A percentile compares a stretch with the other conserved stretches of the same genome.
Evolutionary conservation across 768 basidiomycete genomes (phyloP).

Genomic region (Naganishia onofrii): DNA sequence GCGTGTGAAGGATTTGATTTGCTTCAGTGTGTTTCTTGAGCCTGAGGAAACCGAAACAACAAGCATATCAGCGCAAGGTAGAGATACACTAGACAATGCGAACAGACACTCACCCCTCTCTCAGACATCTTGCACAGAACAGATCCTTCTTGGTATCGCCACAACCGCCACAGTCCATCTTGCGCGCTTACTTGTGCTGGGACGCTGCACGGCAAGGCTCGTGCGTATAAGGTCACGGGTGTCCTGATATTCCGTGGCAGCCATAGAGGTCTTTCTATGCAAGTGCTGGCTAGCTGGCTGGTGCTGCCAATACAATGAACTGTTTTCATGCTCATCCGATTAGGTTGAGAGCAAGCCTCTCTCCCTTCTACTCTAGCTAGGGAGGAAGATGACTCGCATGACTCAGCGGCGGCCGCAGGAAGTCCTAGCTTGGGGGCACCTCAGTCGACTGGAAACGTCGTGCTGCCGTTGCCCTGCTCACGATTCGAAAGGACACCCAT

Average conservation of each 20-base stretch:
- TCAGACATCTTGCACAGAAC: slow-evolving; percentile 23
- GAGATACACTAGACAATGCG: too few species aligned
- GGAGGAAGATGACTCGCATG: neutral
- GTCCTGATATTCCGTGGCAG: neutral
- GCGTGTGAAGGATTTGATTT: slow-evolving; percentile 24
- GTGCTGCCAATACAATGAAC: too few species aligned
- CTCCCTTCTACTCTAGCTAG: too few species aligned
- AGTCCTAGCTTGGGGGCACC: neutral
- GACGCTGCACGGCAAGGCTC: neutral
- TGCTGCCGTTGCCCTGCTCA: too few species aligned
- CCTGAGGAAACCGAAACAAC: neutral
- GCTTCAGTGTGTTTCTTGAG: slow-evolving; percentile 29
- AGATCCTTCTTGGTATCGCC: neutral
- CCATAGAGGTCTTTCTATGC: too few species aligned
- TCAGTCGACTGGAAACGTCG: too few species aligned
- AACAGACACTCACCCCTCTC: slow-evolving; percentile 20
- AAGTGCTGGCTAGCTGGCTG: too few species aligned
- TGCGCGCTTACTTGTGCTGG: neutral
- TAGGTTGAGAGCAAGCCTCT: too few species aligned
- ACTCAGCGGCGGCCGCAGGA: neutral
- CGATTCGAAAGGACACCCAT: too few species aligned
- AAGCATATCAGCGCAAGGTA: neutral
- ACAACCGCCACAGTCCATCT: slow-evolving; percentile 24
- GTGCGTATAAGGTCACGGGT: neutral
- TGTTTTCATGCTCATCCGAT: too few species aligned